A percentile compares a stretch with the other conserved stretches of the same genome.
These are phyloP conservation scores for Phtheirospermum japonicum DNA, from an alignment of 257 asterid species.

Conservation along the genomic window DNA sequence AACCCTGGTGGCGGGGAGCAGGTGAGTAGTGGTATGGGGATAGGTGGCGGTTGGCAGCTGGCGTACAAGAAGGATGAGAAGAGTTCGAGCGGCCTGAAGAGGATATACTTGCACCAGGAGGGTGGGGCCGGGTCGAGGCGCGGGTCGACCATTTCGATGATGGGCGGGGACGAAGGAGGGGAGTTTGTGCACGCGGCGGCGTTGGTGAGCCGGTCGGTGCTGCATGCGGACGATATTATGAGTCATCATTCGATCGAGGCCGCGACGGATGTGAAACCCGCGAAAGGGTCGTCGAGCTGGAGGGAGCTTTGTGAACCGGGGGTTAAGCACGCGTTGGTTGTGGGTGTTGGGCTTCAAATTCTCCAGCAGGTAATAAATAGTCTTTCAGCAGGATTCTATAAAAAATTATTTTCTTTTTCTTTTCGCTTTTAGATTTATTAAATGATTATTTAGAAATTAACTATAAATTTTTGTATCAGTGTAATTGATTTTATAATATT, in stretches of 20 bases:
- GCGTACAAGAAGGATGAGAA: constrained; percentile 85
- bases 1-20: constrained; percentile 49
- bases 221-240: constrained; percentile 44
- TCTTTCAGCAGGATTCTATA: too few relatives aligned
- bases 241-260: constrained; percentile 48
- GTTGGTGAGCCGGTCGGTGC: constrained; percentile 87
- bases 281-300: constrained; percentile 53
- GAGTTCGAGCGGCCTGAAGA: constrained; percentile 58
- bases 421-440: too few relatives aligned
- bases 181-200: constrained; percentile 84
- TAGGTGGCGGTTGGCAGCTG: constrained; percentile 97
- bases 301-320: constrained; percentile 89
- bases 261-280: constrained; percentile 46
- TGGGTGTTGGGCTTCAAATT: constrained; percentile 90
- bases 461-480: too few relatives aligned
- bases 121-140: constrained; percentile 58
- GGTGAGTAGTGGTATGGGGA: constrained; percentile 59
- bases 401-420: too few relatives aligned
- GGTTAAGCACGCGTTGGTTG: constrained; percentile 82
- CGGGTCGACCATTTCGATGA: constrained; percentile 66
- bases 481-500: too few relatives aligned
- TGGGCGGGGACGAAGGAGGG: constrained; percentile 60
- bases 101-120: constrained; percentile 86
- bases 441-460: too few relatives aligned
- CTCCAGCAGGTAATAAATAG: constrained; percentile 81